Evolutionary conservation across 2,329 filamentous ascomycete species (phyloP).

Genomic region (Pseudocercospora fijiensis): DNA sequence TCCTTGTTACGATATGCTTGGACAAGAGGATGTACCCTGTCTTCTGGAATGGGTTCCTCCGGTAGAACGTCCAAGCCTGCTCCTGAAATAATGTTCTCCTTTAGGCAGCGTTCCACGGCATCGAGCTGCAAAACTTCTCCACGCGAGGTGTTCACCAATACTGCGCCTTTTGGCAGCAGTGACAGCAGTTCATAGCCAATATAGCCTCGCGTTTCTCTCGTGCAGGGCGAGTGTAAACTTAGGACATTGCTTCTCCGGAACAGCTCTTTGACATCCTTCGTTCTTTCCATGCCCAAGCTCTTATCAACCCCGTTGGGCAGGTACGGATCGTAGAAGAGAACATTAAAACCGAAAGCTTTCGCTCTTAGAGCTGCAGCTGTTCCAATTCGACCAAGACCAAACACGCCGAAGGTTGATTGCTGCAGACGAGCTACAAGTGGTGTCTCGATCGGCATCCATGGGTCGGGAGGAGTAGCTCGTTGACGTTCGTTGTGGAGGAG

Average conservation of each 20-base stretch:
- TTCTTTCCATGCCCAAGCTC: conserved; percentile 34
- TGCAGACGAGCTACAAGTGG: conserved; percentile 33
- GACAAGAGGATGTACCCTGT: conserved; percentile 33
- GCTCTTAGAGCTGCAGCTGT: conserved; percentile 35
- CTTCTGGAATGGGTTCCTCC: conserved; percentile 35
- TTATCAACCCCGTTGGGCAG: conserved; percentile 37
- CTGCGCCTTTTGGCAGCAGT: conserved; percentile 32
- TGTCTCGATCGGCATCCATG: conserved; percentile 33
- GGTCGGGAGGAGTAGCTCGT: conserved; percentile 33
- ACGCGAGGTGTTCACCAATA: conserved; percentile 37
- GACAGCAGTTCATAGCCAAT: conserved; percentile 35
- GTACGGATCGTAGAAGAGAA: conserved; percentile 38
- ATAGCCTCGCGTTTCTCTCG: conserved; percentile 58
- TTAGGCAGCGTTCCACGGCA: conserved; percentile 32
- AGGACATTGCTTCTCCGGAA: conserved; percentile 56
- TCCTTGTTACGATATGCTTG: conserved; percentile 40
- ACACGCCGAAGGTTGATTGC: conserved; percentile 33
- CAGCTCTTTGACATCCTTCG: conserved; percentile 35
- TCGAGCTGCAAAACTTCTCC: conserved; percentile 38
- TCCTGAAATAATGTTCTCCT: conserved; percentile 33
- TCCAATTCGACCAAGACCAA: conserved; percentile 36
- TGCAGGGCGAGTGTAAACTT: conserved; percentile 70
- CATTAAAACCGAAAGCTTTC: conserved; percentile 36
- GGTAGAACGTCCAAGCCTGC: conserved; percentile 38
- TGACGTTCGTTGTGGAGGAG: conserved; percentile 36